Conservation (phyloP, 1,139 yeast genomes). For the Kodamaea fungicola region DNA sequence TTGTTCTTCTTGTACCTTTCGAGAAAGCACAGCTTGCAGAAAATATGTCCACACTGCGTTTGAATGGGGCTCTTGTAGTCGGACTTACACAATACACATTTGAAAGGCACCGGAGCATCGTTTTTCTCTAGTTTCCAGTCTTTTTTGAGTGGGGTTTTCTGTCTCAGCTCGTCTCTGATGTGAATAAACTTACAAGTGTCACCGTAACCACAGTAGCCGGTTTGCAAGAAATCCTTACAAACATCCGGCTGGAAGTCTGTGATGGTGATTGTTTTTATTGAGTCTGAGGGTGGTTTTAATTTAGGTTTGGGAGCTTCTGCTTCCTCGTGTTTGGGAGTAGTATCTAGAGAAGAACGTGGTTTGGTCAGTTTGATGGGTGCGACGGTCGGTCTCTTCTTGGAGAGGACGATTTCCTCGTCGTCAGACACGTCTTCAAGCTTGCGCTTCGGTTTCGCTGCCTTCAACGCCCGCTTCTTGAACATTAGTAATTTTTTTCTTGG, state of each 20-base stretch:
- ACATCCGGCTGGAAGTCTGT: constrained; percentile 92
- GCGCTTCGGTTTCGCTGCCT: constrained; percentile 17
- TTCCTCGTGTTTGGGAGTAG: constrained; percentile 5
- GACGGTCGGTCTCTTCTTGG: background rate
- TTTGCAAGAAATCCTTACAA: constrained; percentile 87
- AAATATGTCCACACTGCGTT: constrained; percentile 65
- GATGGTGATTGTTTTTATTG: constrained; percentile 67
- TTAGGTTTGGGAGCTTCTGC: constrained; percentile 6
- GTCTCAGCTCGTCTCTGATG: constrained; percentile 79
- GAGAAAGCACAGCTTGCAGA: constrained; percentile 64
- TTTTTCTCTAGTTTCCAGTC: constrained; percentile 61
- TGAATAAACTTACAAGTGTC: constrained; percentile 97
- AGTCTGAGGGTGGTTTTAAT: constrained; percentile 35
- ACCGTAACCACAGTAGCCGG: constrained; percentile 97
- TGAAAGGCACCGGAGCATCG: constrained; percentile 47
- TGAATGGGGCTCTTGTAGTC: constrained; percentile 58
- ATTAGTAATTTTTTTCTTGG: constrained; percentile 12
- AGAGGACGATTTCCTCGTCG: constrained; percentile 1
- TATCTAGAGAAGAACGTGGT: background rate
- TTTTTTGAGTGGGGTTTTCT: constrained; percentile 62
- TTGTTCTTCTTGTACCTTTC: constrained; percentile 42
- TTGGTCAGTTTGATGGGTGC: background rate
- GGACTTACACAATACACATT: constrained; percentile 60
- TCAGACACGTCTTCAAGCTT: constrained; percentile 9
- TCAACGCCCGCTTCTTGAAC: constrained; percentile 35